Percentiles rank a stretch among this genome's conserved stretches.
Evolutionary conservation across 768 basidiomycete species (phyloP).

Genomic region (Boletus tylopilopsis): DNA sequence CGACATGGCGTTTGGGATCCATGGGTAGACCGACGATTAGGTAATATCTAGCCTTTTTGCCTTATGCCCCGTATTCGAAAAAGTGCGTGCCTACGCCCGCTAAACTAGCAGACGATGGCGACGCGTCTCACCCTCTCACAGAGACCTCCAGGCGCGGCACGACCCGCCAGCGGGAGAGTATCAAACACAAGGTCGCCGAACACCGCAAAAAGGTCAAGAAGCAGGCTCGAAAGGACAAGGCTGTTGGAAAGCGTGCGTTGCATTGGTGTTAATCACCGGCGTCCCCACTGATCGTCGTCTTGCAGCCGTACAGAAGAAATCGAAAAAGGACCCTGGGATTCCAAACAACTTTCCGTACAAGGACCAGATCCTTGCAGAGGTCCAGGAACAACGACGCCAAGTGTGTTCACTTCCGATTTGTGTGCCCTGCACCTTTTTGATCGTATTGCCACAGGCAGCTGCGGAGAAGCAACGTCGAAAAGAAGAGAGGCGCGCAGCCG

Average conservation of each 20-base stretch:
- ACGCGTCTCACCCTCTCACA: constrained; percentile 27
- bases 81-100: constrained; percentile 38
- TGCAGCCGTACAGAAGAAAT: constrained; percentile 39
- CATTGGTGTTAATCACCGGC: neutral
- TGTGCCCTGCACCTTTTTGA: neutral
- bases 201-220: constrained; percentile 73
- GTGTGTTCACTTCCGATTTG: constrained; percentile 34
- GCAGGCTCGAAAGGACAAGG: constrained; percentile 66
- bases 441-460: constrained; percentile 47
- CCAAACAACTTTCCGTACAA: constrained; percentile 93
- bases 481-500: constrained; percentile 54
- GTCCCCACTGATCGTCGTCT: constrained; percentile 1
- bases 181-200: constrained; percentile 74
- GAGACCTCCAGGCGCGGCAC: constrained; percentile 81
- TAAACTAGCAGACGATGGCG: neutral
- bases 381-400: constrained; percentile 73
- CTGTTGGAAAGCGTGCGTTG: constrained; percentile 78
- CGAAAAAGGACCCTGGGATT: constrained; percentile 83
- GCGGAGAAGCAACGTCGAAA: constrained; percentile 71
- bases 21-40: constrained; percentile 20
- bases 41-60: constrained; percentile 9
- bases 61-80: constrained; percentile 65
- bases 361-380: constrained; percentile 88
- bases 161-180: constrained; percentile 68
- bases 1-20: constrained; percentile 57